Evolutionary conservation across 257 asterid genomes (phyloP), one percentile per base, ranked within the genome.

Genomic region (Solanum habrochaites): DNA sequence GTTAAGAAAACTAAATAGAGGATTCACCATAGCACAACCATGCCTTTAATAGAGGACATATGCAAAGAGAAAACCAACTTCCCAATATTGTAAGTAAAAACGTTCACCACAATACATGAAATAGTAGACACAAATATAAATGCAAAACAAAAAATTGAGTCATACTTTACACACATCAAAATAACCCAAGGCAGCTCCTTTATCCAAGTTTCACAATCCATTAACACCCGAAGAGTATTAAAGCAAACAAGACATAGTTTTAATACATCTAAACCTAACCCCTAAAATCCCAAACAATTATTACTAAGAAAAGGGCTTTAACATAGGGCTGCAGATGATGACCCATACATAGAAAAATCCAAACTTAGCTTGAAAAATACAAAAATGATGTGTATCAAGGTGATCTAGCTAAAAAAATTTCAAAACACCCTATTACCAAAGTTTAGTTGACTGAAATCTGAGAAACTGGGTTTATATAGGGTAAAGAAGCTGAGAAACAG

Each of bases 401-500:
- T 45, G 82, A 73, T 73, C 82, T 31, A 73, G 21, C 21, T 11
- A n/a, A 75, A 42, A 21, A 31, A 73, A 73, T 21, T 2, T 6
- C 52, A 37, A 21, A 39, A 21, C 31, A 37, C 11, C 52, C 32
- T 7, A 40, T n/a, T 45, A 74, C 25, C 60, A 40, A 37, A 73
- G 49, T 73, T 10, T 20, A 73, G 39, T 73, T 43, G 85, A 80
- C 67, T 80, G n/a, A 47, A 47, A 47, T 47, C 25, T 42, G 31
- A 45, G 14, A 23, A 12, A 40, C 1, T 7, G 27, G 42, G 13
- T 20, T 31, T 91, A 96, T 11, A 96, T 98, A 16, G 99, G 99
- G 88, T 94, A 91, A 86, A 96, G 96, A 86, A 96, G 97, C 88
- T 96, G 99, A 73, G 98, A 92, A 89, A 95, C 86, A 14, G 98